These are phyloP conservation scores for Tetracentron sinense DNA, from an alignment of 164 flowering plant species.

Conservation along the genomic window DNA sequence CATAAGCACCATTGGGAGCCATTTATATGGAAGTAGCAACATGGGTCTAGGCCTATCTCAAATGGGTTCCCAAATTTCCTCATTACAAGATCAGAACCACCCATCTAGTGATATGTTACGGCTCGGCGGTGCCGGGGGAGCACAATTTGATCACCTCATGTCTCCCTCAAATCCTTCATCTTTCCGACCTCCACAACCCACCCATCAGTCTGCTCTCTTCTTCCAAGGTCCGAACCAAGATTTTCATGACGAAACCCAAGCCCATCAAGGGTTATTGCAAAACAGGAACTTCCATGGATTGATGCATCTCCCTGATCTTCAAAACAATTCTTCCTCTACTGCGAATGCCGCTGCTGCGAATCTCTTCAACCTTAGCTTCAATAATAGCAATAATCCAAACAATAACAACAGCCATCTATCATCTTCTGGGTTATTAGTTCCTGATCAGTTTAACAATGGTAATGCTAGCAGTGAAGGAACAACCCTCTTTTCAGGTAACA, in stretches of 20 bases:
- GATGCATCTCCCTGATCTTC: slow-evolving; percentile 63
- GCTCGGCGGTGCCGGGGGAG: slow-evolving; percentile 35
- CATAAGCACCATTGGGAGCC: slow-evolving; percentile 54
- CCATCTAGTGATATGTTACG: slow-evolving; percentile 37
- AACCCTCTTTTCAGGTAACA: slow-evolving; percentile 36
- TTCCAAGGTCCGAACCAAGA: slow-evolving; percentile 32
- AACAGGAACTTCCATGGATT: slow-evolving; percentile 52
- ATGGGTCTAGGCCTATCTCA: slow-evolving; percentile 56
- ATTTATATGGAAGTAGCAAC: slow-evolving; percentile 43
- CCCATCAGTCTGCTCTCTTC: slow-evolving; percentile 30
- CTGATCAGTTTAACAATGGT: slow-evolving; percentile 34
- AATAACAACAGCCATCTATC: slow-evolving; percentile 19
- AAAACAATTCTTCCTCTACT: slow-evolving; percentile 25
- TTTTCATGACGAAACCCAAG: slow-evolving; percentile 32
- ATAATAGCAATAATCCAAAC: slow-evolving; percentile 21
- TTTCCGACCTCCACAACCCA: slow-evolving; percentile 22
- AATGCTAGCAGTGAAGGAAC: slow-evolving; percentile 26
- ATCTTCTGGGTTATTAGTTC: slow-evolving; percentile 29
- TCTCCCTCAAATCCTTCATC: slow-evolving; percentile 27
- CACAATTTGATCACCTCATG: slow-evolving; percentile 44
- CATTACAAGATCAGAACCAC: slow-evolving; percentile 37
- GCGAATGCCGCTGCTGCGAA: slow-evolving; percentile 25
- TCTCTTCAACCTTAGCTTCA: slow-evolving; percentile 51
- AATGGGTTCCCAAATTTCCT: slow-evolving; percentile 39
- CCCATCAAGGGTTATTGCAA: slow-evolving; percentile 29